These are phyloP conservation scores for Urostyla sp. DNA, from an alignment of 73 alveolate genomes.

Conservation along the genomic window DNA sequence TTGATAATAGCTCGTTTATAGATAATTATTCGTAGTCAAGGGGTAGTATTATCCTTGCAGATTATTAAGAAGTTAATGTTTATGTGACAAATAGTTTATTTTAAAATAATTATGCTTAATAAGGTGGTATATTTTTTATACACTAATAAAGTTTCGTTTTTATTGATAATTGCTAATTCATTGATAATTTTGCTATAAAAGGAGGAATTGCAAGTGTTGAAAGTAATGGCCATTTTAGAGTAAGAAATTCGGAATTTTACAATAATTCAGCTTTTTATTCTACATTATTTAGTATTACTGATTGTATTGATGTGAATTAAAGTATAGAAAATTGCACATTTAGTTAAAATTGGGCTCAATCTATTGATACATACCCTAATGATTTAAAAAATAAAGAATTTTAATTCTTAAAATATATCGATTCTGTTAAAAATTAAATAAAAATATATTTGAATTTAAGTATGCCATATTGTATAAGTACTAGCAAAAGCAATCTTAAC, in stretches of 20 bases:
- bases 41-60: slow-evolving; percentile 21
- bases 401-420: background rate
- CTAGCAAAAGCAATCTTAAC: too few relatives aligned
- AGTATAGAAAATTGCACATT: background rate
- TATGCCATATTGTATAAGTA: too few relatives aligned
- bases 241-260: background rate
- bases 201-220: slow-evolving; percentile 26
- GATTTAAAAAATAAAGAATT: too few relatives aligned
- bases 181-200: slow-evolving; percentile 1
- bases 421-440: background rate
- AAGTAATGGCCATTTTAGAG: background rate
- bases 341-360: too few relatives aligned
- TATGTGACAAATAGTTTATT: background rate
- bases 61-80: background rate
- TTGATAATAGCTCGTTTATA: background rate
- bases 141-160: background rate
- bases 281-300: background rate
- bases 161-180: background rate
- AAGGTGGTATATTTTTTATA: slow-evolving; percentile 28
- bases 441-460: too few relatives aligned
- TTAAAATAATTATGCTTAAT: background rate
- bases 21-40: slow-evolving; percentile 11
- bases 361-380: too few relatives aligned
- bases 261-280: background rate
- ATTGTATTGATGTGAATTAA: background rate